phyloP scores from a whole-genome alignment of 768 basidiomycete genomes.

The Pleurotus eryngii region DNA sequence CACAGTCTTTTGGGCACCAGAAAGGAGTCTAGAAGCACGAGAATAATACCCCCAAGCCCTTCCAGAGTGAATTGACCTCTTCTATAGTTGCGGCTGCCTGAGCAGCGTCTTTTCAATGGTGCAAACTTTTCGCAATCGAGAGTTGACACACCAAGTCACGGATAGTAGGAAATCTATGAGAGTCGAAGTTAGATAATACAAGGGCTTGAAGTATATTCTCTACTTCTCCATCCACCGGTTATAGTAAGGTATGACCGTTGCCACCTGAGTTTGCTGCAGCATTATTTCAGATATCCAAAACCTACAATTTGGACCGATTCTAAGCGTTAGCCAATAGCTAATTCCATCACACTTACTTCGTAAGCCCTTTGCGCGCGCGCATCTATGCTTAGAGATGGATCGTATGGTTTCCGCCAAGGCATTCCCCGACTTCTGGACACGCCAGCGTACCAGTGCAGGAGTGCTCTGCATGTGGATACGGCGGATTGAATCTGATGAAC shows the following conservation, averaged over 20 bases:
- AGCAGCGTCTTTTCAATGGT: background rate
- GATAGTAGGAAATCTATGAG: conserved; percentile 75
- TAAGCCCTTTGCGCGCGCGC: conserved; percentile 85
- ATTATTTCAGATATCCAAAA: conserved; percentile 91
- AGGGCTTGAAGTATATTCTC: conserved; percentile 14
- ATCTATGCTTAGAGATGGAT: conserved; percentile 47
- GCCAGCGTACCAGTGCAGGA: conserved; percentile 69
- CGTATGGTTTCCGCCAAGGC: conserved; percentile 87
- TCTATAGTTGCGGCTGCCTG: conserved; percentile 74
- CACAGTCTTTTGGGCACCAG: conserved; percentile 80
- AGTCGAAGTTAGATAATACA: conserved; percentile 9
- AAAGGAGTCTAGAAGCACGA: conserved; percentile 76
- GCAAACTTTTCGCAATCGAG: conserved; percentile 6
- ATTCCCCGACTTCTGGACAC: conserved; percentile 72
- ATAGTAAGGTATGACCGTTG: conserved; percentile 92
- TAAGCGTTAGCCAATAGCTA: background rate
- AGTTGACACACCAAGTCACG: conserved; percentile 56
- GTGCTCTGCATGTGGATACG: conserved; percentile 40
- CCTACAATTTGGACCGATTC: conserved; percentile 35
- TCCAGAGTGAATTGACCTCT: conserved; percentile 87
- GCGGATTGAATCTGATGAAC: conserved; percentile 45
- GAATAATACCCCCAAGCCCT: conserved; percentile 92
- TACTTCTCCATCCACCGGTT: conserved; percentile 82
- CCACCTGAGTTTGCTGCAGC: conserved; percentile 95
- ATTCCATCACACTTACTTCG: conserved; percentile 53